phyloP scores from a whole-genome alignment of 1,284 basidiomycete genomes.

The Peniophora sp. region DNA sequence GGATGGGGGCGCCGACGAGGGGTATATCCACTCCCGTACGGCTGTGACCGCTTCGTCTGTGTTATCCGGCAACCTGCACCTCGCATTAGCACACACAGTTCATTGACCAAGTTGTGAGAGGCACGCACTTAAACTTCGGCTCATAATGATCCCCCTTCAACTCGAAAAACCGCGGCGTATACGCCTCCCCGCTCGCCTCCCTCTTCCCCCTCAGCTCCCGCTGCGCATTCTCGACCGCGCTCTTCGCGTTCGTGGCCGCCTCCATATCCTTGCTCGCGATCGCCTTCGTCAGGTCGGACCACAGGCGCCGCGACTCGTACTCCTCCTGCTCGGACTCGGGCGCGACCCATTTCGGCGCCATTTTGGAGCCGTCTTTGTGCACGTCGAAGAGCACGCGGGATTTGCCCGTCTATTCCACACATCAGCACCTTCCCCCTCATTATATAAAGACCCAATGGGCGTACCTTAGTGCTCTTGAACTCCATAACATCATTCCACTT shows the following conservation, averaged over 20 bases:
- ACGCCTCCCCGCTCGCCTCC: constrained; percentile 67
- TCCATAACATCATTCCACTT: constrained; percentile 93
- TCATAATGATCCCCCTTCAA: constrained; percentile 71
- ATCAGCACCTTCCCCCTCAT: not conserved
- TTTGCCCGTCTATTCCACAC: constrained; percentile 48
- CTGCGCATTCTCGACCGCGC: constrained; percentile 88
- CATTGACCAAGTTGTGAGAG: constrained; percentile 1
- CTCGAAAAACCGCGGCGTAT: constrained; percentile 78
- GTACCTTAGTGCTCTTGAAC: constrained; percentile 65
- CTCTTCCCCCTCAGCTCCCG: constrained; percentile 72
- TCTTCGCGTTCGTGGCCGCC: constrained; percentile 87
- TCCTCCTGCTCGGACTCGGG: constrained; percentile 86
- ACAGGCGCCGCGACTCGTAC: constrained; percentile 85
- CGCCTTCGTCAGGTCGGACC: constrained; percentile 81
- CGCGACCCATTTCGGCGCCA: constrained; percentile 77
- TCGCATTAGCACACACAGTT: not conserved
- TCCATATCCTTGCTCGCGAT: constrained; percentile 90
- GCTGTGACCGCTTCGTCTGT: constrained; percentile 51
- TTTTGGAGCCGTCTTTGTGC: constrained; percentile 58
- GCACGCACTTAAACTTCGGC: constrained; percentile 64
- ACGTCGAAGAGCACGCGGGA: constrained; percentile 85
- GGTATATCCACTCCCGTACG: constrained; percentile 55
- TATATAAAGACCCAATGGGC: constrained; percentile 7
- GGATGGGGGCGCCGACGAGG: too few relatives aligned
- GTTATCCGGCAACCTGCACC: constrained; percentile 59